phyloP scores from a whole-genome alignment of 768 basidiomycete species.

The Kwoniella newhampshirensis region DNA sequence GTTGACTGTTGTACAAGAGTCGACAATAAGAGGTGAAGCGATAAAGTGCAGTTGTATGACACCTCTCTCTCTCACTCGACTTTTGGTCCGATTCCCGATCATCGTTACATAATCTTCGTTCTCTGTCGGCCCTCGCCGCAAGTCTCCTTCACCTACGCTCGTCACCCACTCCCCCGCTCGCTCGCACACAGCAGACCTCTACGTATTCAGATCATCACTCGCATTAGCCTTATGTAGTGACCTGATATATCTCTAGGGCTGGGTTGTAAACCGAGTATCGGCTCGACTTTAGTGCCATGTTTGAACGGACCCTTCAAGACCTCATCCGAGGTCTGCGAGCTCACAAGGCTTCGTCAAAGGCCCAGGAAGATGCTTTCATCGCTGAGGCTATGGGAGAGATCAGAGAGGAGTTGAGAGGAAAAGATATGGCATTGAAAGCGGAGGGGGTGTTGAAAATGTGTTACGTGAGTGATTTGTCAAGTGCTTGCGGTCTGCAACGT shows the following conservation, averaged over 20 bases:
- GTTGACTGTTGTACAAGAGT: too few species aligned
- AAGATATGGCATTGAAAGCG: constrained; percentile 96
- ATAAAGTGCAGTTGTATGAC: too few species aligned
- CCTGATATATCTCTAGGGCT: too few species aligned
- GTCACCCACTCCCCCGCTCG: background rate
- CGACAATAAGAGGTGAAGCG: too few species aligned
- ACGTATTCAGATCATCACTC: too few species aligned
- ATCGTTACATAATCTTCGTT: background rate
- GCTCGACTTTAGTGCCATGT: constrained; percentile 69
- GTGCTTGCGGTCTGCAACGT: background rate
- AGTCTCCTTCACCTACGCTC: background rate
- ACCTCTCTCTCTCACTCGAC: too few species aligned
- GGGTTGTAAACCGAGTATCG: too few species aligned
- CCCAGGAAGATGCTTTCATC: constrained; percentile 68
- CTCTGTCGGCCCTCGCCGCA: constrained; percentile 12
- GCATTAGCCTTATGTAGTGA: too few species aligned
- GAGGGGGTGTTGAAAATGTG: constrained; percentile 92
- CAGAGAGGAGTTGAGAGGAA: constrained; percentile 80
- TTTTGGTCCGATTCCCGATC: background rate
- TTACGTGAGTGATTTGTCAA: too few species aligned
- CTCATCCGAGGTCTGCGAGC: constrained; percentile 92
- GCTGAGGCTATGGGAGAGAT: constrained; percentile 69
- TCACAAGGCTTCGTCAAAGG: constrained; percentile 90
- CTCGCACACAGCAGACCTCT: too few species aligned
- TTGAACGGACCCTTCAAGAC: constrained; percentile 93